Evolutionary conservation across 257 asterid species (phyloP), one percentile per base, ranked within the genome.

Genomic region (Thymus mandschuricus): DNA sequence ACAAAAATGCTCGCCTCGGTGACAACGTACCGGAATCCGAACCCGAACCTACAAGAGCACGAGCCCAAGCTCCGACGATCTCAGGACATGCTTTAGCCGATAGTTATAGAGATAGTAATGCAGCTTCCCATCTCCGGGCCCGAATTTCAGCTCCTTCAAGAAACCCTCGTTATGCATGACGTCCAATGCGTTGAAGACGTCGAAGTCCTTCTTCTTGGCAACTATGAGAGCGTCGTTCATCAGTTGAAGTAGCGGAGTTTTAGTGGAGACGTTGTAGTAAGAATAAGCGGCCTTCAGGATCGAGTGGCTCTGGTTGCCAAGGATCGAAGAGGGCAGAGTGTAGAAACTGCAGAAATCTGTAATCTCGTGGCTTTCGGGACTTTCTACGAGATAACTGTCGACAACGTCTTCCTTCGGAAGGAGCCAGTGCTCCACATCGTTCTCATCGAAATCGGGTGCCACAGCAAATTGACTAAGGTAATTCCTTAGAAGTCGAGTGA

Each of bases 101-200:
- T 92, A 92, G 75, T 92, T 92, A 84, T 92, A 92, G 51, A 92
- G 92, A 77, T 92, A 92, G 76, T 89, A 92, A 80, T 88, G 90
- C 48, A 92, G 94, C 64, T 92, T 86, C 70, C 97, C 97, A 69
- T 88, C 97, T 9, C 98, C 98, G 0, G 87, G 95, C 11, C 96
- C 97, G 78, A 92, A 90, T 71, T 92, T 92, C 61, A 92, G 92
- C 84, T 90, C 97, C 89, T 92, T 90, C 85, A 92, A 75, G 86
- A 90, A 88, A 50, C 78, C 54, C 46, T 84, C 94, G 4, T 92
- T 92, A 31, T 88, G 84, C 98, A 92, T 92, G 38, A 88, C 95
- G 81, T 92, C 97, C 77, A 92, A 70, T n/a, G 98, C 95, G 41
- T 89, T 90, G 75, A 89, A 92, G 46, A 92, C 98, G 64, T 90